Base-by-base conservation (phyloP, 139 green algal species). In the Haematococcus lacustris region DNA sequence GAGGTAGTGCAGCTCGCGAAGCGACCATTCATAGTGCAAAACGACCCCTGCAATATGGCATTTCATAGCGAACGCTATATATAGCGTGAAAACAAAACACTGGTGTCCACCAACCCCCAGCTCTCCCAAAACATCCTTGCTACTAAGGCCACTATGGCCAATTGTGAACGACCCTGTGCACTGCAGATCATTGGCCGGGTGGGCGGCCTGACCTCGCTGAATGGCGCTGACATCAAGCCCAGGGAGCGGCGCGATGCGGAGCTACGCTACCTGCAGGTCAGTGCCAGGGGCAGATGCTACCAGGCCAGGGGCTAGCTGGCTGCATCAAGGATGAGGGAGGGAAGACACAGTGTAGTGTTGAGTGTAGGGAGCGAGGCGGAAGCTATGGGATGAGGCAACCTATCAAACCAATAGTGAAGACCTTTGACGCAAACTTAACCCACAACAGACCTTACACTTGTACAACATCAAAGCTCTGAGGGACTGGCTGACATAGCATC, bases 231-330 rank as follows among this genome's bases (percentile, higher is more conserved):
- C 17, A 79, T 96, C 17, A 81, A 77, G 43, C 61, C 77, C 1
- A 74, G 71, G 0, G 91, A 96, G 80, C 79, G 91, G 0, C 76
- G 82, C 23, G 91, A 96, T 71, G 73, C 73, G 47, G 91, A 96
- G 76, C 72, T 94, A 39, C 79, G 85, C 34, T 96, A 95, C 79
- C 73, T 95, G 50, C 82, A 85, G 50, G 59, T 74, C 62, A 63
- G 41, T 3, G n/a, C n/a, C n/a, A n/a, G n/a, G n/a, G n/a, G n/a
- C n/a, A n/a, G n/a, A n/a, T n/a, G n/a, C n/a, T n/a, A n/a, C n/a
- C n/a, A n/a, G n/a, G n/a, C n/a, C n/a, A n/a, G n/a, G n/a, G n/a
- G n/a, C n/a, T n/a, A n/a, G n/a, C n/a, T n/a, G n/a, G n/a, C n/a
- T n/a, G n/a, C n/a, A n/a, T n/a, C n/a, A n/a, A n/a, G n/a, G n/a